Percentiles rank a stretch among this genome's conserved stretches.
phyloP scores from a whole-genome alignment of 495 filamentous ascomycete species.

The Darksidea phi region DNA sequence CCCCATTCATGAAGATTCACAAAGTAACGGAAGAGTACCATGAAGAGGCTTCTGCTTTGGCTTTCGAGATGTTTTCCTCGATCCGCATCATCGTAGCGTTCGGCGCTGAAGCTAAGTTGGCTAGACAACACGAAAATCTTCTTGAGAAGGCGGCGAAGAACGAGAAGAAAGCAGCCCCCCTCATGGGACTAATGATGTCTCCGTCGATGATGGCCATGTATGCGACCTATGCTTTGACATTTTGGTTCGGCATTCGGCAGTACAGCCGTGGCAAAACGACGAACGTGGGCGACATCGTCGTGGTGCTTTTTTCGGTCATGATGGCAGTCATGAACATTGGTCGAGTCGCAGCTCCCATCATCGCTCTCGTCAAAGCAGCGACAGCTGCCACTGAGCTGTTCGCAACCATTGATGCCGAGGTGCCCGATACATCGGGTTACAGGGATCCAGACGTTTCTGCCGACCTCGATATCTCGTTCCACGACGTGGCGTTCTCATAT shows the following conservation, averaged over 20 bases:
- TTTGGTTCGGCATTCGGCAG: conserved; percentile 41
- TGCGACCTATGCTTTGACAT: conserved; percentile 37
- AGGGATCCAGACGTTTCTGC: conserved; percentile 36
- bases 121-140: conserved; percentile 53
- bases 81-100: conserved; percentile 60
- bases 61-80: conserved; percentile 50
- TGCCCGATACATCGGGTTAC: conserved; percentile 33
- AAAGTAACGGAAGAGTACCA: conserved; percentile 58
- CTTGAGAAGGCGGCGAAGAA: conserved; percentile 57
- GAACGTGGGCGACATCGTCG: conserved; percentile 24
- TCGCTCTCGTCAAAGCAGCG: conserved; percentile 34
- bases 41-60: conserved; percentile 59
- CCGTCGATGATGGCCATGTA: conserved; percentile 38
- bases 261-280: conserved; percentile 25
- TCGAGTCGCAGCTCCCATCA: conserved; percentile 24
- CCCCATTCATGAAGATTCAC: conserved; percentile 56
- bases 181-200: conserved; percentile 45
- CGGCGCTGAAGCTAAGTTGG: conserved; percentile 58
- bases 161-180: conserved; percentile 53
- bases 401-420: conserved; percentile 32
- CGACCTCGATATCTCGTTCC: conserved; percentile 28
- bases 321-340: conserved; percentile 31
- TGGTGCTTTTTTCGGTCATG: conserved; percentile 38
- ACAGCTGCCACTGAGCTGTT: conserved; percentile 35
- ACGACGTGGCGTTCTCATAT: conserved; percentile 37